A percentile compares a stretch with the other conserved stretches of the same genome.
phyloP scores from a whole-genome alignment of 2,329 filamentous ascomycete species.

The Penicillium sclerotiorum region DNA sequence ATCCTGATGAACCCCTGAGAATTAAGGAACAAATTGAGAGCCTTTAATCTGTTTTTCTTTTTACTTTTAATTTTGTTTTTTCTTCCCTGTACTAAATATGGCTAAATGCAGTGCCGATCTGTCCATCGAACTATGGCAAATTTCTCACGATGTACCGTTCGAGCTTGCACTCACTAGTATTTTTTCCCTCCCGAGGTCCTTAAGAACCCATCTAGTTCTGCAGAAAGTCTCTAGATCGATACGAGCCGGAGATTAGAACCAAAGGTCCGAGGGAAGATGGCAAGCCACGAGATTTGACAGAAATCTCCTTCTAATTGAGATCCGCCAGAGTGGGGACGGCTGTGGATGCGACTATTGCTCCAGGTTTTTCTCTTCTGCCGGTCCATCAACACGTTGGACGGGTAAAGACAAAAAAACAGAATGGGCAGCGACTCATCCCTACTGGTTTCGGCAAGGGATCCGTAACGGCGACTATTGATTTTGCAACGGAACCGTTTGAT shows the following conservation, averaged over 20 bases:
- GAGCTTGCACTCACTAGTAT: neutral
- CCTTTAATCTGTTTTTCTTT: no score
- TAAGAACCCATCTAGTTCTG: neutral
- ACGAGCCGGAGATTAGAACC: conserved; percentile 2
- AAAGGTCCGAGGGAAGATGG: neutral
- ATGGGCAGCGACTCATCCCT: no score
- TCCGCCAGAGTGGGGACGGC: conserved; percentile 18
- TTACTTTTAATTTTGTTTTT: no score
- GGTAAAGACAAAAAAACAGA: no score
- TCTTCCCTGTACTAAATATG: neutral
- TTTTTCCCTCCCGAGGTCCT: neutral
- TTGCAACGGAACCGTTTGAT: neutral
- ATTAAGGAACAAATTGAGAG: no score
- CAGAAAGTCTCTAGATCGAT: conserved; percentile 9
- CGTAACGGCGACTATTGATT: conserved; percentile 1
- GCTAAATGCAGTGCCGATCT: neutral
- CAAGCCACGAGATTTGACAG: conserved; percentile 15
- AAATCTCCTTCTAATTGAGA: conserved; percentile 21
- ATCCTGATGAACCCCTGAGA: no score
- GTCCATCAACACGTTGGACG: conserved; percentile 14
- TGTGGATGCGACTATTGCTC: conserved; percentile 24
- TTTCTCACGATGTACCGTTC: neutral
- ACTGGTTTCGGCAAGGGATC: neutral
- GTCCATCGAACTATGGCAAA: neutral
- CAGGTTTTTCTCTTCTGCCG: conserved; percentile 17